Percentiles rank a stretch among this genome's conserved stretches.
These are phyloP conservation scores for Erythrobasidium yunnanense DNA, from an alignment of 768 basidiomycete species.

Conservation along the genomic window DNA sequence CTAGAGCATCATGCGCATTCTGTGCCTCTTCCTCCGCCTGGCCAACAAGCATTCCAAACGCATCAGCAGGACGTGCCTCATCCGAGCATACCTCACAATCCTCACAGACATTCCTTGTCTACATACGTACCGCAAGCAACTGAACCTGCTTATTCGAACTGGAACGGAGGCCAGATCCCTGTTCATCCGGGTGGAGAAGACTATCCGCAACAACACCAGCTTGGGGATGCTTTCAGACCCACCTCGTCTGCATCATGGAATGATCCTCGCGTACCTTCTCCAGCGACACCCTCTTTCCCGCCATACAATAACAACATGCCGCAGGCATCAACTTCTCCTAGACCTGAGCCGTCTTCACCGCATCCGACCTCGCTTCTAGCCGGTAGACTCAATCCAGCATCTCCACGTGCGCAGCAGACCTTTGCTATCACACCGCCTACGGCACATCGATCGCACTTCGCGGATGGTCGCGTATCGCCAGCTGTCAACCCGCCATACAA, in stretches of 20 bases:
- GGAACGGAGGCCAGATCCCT: neutral
- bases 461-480: too few species aligned
- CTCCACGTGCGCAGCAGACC: neutral
- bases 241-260: neutral
- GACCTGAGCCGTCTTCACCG: neutral
- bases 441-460: neutral
- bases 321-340: neutral
- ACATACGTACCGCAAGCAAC: conserved; percentile 10
- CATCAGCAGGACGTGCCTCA: neutral
- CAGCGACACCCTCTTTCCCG: neutral
- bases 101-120: conserved; percentile 9
- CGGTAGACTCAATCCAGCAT: neutral
- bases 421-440: neutral
- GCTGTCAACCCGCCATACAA: neutral
- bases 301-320: neutral
- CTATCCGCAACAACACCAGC: neutral
- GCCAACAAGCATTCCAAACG: neutral
- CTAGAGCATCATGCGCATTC: neutral
- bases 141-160: conserved; percentile 6
- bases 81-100: neutral
- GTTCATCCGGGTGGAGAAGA: neutral
- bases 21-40: neutral
- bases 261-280: neutral
- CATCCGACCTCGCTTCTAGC: neutral
- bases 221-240: neutral